Base-by-base conservation (phyloP, 73 alveolate species). In the Paramecium primaurelia region DNA sequence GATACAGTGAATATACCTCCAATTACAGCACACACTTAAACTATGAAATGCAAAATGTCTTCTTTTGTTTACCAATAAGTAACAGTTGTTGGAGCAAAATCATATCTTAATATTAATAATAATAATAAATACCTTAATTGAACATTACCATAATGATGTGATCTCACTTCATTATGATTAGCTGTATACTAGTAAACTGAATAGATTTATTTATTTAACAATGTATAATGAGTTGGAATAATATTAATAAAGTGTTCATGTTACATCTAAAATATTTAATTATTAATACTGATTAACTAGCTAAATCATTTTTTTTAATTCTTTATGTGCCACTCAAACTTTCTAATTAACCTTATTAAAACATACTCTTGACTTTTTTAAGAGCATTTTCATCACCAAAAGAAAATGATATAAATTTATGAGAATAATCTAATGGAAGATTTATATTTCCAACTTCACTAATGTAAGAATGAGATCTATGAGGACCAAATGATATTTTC, bases 1-100 rank as follows among this genome's bases (percentile, higher is more conserved):
- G 99, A 97, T 25, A 97, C 98, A 37, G 99, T 98, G 92, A 97
- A 98, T 28, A 98, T 96, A 30, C 99, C 99, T 77, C 99, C 99
- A 59, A 98, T 92, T 49, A 99, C 97, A 49, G 99, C 99, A 94
- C 99, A 98, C 58, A 99, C 93, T 93, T 97, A 95, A 45, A 96
- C 96, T 54, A 96, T 71, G 92, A 96, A 96, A 86, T 95, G 97
- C 58, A 95, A 75, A 86, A 95, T 91, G 40, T 94, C 75, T 75
- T 97, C 99, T 92, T 94, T 96, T n/a, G 96, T 93, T 92, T 97
- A 96, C 59, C 93, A 92, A 92, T 93, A 97, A 45, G 95, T 95
- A 60, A 98, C 99, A 10, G 99, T 98, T 71, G 96, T 96, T 16
- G 99, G 99, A 14, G 99, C 93, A 58, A 98, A 92, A 86, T 98